phyloP scores from a whole-genome alignment of 2,329 filamentous ascomycete species.

The Fusarium anthophilum region DNA sequence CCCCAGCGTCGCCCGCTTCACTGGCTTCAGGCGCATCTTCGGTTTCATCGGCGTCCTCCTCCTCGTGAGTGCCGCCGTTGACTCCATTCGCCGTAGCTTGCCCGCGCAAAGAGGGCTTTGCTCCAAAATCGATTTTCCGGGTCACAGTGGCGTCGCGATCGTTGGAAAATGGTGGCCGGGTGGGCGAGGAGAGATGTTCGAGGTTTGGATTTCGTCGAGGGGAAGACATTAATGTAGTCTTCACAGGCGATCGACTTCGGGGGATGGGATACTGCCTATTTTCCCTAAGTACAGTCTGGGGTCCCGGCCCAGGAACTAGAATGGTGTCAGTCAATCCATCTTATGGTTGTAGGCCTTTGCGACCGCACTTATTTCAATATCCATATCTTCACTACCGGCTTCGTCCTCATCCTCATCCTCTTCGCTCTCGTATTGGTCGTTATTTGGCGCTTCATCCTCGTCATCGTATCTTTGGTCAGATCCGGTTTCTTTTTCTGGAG shows the following conservation, averaged over 20 bases:
- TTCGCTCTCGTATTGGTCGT: constrained; percentile 37
- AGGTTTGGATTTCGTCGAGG: constrained; percentile 69
- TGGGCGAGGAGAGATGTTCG: constrained; percentile 62
- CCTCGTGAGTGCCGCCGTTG: constrained; percentile 41
- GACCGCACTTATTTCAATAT: constrained; percentile 58
- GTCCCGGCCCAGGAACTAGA: constrained; percentile 63
- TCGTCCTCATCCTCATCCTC: constrained; percentile 30
- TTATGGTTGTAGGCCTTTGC: background rate
- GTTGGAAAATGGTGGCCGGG: constrained; percentile 50
- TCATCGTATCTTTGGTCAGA: constrained; percentile 31
- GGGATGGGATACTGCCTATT: constrained; percentile 61
- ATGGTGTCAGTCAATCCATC: constrained; percentile 30
- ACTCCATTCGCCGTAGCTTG: constrained; percentile 42
- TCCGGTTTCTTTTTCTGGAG: constrained; percentile 69
- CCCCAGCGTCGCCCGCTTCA: background rate
- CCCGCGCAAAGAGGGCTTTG: constrained; percentile 10
- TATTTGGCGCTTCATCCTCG: constrained; percentile 8
- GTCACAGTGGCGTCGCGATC: constrained; percentile 56
- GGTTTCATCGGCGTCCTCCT: constrained; percentile 44
- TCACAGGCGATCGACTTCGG: constrained; percentile 67
- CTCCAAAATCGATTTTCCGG: constrained; percentile 63
- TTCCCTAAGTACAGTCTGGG: constrained; percentile 61
- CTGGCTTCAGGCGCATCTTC: constrained; percentile 38
- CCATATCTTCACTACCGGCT: constrained; percentile 59
- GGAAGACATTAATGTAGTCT: constrained; percentile 68